These are phyloP conservation scores for Sarcocystis neurona DNA, from an alignment of 169 alveolate species.

Conservation along the genomic window DNA sequence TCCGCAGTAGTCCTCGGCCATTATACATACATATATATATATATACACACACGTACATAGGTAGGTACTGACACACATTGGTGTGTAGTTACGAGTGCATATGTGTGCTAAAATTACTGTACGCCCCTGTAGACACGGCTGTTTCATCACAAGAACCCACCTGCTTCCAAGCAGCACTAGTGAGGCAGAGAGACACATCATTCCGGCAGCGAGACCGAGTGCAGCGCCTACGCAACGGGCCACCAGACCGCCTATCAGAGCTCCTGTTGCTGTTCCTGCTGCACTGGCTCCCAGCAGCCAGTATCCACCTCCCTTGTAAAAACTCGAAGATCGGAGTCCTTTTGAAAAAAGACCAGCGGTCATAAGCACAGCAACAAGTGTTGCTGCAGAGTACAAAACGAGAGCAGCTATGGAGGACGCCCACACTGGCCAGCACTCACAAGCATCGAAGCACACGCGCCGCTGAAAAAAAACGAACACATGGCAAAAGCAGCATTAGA, in stretches of 20 bases:
- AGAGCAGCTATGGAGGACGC: slow-evolving; percentile 7
- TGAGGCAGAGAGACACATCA: slow-evolving; percentile 64
- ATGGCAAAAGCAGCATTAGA: too few relatives aligned
- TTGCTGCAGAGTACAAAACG: slow-evolving; percentile 13
- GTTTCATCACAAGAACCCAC: slow-evolving; percentile 33
- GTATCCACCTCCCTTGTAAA: slow-evolving; percentile 72
- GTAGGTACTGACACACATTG: too few relatives aligned
- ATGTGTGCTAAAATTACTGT: too few relatives aligned
- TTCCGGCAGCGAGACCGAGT: slow-evolving; percentile 68
- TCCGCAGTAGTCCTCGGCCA: too few relatives aligned
- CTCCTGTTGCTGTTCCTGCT: slow-evolving; percentile 64
- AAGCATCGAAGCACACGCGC: neutral
- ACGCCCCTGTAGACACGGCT: neutral
- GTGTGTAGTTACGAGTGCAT: too few relatives aligned
- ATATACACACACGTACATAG: too few relatives aligned
- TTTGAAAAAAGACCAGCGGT: slow-evolving; percentile 29
- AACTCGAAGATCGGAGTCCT: slow-evolving; percentile 66
- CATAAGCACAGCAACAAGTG: slow-evolving; percentile 23
- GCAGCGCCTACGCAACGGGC: slow-evolving; percentile 69
- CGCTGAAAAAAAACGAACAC: neutral
- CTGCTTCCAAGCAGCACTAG: slow-evolving; percentile 67
- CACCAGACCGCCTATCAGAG: slow-evolving; percentile 71
- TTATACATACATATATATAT: too few relatives aligned
- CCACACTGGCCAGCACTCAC: slow-evolving; percentile 56
- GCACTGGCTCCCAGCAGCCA: slow-evolving; percentile 68